Evolutionary conservation across 2,329 filamentous ascomycete species (phyloP), one percentile per base, ranked within the genome.

Genomic region (Pestalotiopsis sp.): DNA sequence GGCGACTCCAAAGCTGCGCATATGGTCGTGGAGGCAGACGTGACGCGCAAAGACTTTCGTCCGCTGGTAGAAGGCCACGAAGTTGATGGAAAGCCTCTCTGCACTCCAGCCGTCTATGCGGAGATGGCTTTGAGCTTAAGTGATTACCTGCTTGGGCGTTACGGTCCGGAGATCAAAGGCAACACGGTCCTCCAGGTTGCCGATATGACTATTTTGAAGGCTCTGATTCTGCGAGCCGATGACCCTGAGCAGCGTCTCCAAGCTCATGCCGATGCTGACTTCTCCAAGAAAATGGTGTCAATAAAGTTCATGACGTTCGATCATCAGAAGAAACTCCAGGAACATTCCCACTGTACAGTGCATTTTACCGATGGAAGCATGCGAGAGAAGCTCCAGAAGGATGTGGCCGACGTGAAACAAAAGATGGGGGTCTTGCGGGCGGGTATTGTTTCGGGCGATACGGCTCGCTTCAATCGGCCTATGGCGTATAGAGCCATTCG

Each of bases 61-160:
- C 83, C 83, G 23, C 82, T 86, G 20, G 84, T 89, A 62, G 83
- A 82, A 66, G 88, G 73, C 4, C 75, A 77, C 41, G 66, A 70
- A 0, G 69, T 77, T 0, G 67, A 75, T 23, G 73, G 69, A 1
- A 67, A 73, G 6, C 73, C 75, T 2, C 70, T 76, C 27, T 86
- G 83, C 31, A 78, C 73, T 5, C 76, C 76, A 61, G 81, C 81
- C 2, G 74, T 91, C n/a, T 89, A 90, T 71, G 87, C 85, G 6
- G 88, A 90, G 71, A 88, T 90, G 79, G 87, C 86, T 5, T 82
- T 89, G 77, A 89, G 87, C 17, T 78, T 89, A 23, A 84, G 84
- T 59, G 83, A 87, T 70, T 88, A 90, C 73, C 80, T 89, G 31
- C 83, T 84, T 75, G 84, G 84, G 74, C 78, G 85, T 72, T 77